A percentile compares a stretch with the other conserved stretches of the same genome.
These are phyloP conservation scores for Hericium coralloides DNA, from an alignment of 768 basidiomycete genomes.

Conservation along the genomic window DNA sequence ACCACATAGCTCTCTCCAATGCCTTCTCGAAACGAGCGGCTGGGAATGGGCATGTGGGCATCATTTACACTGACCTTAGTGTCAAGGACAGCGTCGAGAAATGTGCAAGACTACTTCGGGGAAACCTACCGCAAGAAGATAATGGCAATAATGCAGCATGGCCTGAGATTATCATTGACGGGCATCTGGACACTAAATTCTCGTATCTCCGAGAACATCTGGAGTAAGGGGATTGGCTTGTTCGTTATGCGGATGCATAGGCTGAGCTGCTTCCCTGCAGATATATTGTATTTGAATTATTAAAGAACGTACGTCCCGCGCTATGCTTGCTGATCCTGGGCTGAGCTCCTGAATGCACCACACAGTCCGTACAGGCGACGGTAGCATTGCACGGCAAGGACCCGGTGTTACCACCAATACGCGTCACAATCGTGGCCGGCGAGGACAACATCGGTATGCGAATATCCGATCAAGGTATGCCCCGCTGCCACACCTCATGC, in stretches of 20 bases:
- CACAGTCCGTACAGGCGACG: constrained; percentile 68
- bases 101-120: constrained; percentile 50
- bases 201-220: constrained; percentile 83
- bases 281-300: constrained; percentile 82
- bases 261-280: constrained; percentile 23
- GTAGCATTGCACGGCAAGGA: constrained; percentile 37
- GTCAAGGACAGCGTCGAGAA: constrained; percentile 63
- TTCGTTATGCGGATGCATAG: background rate
- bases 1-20: constrained; percentile 76
- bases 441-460: constrained; percentile 69
- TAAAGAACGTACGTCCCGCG: constrained; percentile 67
- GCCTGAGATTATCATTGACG: constrained; percentile 66
- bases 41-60: constrained; percentile 54
- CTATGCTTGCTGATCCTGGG: background rate
- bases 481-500: background rate
- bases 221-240: constrained; percentile 43
- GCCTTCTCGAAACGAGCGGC: constrained; percentile 30
- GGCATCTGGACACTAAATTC: constrained; percentile 61
- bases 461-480: constrained; percentile 81
- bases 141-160: constrained; percentile 25
- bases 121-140: constrained; percentile 35
- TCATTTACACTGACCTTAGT: constrained; percentile 72
- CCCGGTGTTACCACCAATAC: constrained; percentile 47
- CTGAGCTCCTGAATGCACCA: background rate
- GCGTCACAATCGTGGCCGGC: constrained; percentile 67